A percentile compares a stretch with the other conserved stretches of the same genome.
Conservation (phyloP, 2,329 filamentous ascomycete genomes). For the Ploettnerulaceae sp. region DNA sequence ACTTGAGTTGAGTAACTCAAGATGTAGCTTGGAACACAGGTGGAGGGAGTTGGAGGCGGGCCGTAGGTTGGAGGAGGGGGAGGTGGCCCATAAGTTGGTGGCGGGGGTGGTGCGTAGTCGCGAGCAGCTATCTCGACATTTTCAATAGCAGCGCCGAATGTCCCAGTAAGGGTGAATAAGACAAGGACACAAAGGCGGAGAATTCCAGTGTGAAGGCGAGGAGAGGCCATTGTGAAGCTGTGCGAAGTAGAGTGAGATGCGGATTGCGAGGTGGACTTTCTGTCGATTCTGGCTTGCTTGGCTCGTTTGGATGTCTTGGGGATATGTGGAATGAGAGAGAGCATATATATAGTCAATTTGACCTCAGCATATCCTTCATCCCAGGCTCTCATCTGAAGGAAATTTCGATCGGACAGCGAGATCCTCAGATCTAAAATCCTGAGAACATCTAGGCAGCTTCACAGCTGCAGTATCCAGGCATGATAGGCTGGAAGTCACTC, state of each 20-base stretch:
- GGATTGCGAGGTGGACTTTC: neutral
- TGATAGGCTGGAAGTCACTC: neutral
- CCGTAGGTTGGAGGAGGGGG: constrained; percentile 3
- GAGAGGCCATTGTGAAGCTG: neutral
- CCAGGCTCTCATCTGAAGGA: neutral
- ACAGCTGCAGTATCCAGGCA: neutral
- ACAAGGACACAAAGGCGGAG: neutral
- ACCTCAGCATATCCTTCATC: neutral
- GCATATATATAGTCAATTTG: neutral
- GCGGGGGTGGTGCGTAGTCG: constrained; percentile 3
- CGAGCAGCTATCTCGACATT: neutral
- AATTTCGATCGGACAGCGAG: neutral
- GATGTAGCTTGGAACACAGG: constrained; percentile 2
- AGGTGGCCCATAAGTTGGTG: neutral
- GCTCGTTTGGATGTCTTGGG: neutral
- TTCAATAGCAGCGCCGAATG: neutral
- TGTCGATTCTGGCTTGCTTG: constrained; percentile 1
- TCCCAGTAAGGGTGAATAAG: neutral
- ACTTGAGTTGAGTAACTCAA: neutral
- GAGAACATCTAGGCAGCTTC: neutral
- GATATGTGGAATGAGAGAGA: neutral
- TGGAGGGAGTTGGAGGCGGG: neutral
- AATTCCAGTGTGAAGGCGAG: neutral
- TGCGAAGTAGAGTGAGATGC: neutral
- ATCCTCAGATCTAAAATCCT: neutral